Evolutionary conservation across 768 basidiomycete genomes (phyloP), one percentile per base, ranked within the genome.

Genomic region (Russula emetica): DNA sequence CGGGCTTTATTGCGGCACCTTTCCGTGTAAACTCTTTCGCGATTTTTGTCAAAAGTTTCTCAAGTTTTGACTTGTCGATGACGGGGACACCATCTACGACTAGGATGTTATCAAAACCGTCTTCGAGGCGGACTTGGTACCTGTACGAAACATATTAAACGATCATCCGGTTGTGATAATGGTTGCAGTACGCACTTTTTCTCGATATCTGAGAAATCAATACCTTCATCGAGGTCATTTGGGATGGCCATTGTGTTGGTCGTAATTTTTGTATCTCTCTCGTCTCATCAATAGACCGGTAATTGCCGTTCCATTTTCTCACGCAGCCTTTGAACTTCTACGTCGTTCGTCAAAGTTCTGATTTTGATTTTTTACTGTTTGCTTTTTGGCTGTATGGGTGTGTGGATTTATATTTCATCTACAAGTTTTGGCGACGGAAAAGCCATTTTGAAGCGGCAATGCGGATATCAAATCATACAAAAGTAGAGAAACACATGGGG

Each of bases 41-140:
- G 36, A 98, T 81, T 73, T 90, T 92, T 40, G 85, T 76, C 22
- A 97, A 71, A 20, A 99, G 83, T 75, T 83, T 90, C 54, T 92
- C 90, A 42, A 86, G 81, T 76, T 94, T 94, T 58, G 84, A 83
- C 70, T 84, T 86, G 71, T 97, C 94, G 73, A 98, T 92, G 64
- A 92, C 74, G 11, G 95, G 97, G 24, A 95, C 82, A 55, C 94
- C 93, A 74, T 98, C 97, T 63, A 98, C 85, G 58, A 98, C 89
- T 58, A 99, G 76, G 61, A 92, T 85, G 72, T 90, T 92, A 79
- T 98, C 97, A 71, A 98, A 84, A 45, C 90, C 83, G 68, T 93
- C 87, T 69, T 92, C 90, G 67, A 86, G 85, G 62, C 91, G 79
- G 70, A 95, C 87, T 68, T 86, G 82, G 77, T 94, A 96, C 79